Evolutionary conservation across 768 basidiomycete species (phyloP), one percentile per base, ranked within the genome.

Genomic region (Rhizopogon vulgaris): DNA sequence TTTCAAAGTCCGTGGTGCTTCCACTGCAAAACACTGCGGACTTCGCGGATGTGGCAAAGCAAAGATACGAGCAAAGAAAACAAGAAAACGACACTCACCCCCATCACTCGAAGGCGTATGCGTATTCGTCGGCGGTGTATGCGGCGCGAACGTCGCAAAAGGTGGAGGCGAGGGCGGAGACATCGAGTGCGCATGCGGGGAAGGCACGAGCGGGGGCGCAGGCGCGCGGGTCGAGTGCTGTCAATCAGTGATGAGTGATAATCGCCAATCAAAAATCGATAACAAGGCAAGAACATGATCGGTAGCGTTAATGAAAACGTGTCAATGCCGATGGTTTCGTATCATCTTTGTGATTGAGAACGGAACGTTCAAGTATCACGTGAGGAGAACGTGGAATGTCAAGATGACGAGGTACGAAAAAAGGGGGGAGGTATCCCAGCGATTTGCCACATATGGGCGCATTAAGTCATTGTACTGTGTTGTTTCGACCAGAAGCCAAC

Each of bases 81-180:
- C 4, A n/a, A 39, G 14, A 45, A 52, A 30, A 32, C 15, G 24
- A 18, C 28, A 60, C 65, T 66, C 53, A 68, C 65, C 62, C 2
- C 43, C 22, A 36, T 66, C 65, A 14, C 66, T 66, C 25, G 52
- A 53, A 27, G 64, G 64, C 8, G 64, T 66, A 10, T 58, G 56
- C 6, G 62, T 51, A 17, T 68, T 60, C 2, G 59, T 51, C 27
- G 66, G 54, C 14, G 64, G 57, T 2, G 64, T 65, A 48, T 34
- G 32, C 9, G 45, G 14, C 14, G 30, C 32, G 22, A 59, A 52
- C 4, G 54, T 52, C 15, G 63, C 52, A 43, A 61, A 56, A 3
- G 58, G 47, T 17, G 62, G 46, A 4, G 50, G 58, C 9, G 64
- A 55, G 30, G 64, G 58, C 4, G 46, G 37, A 4, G 66, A 55